Percentiles rank a stretch among this genome's conserved stretches.
phyloP scores from a whole-genome alignment of 1,139 yeast genomes.

The Debaryomycetaceae sp. region DNA sequence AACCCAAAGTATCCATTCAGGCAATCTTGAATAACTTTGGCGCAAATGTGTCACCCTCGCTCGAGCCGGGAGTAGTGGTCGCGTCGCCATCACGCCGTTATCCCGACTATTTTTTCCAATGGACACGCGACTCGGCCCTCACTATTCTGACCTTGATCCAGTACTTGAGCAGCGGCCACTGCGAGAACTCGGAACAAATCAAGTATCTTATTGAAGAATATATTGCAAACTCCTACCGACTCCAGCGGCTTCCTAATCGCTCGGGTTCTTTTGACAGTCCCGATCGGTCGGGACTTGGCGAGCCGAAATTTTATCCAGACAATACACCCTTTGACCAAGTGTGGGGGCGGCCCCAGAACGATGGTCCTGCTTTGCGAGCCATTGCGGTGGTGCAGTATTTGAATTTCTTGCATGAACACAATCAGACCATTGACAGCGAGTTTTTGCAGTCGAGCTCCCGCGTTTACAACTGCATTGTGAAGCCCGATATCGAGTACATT shows the following conservation, averaged over 20 bases:
- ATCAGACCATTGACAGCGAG: constrained; percentile 12
- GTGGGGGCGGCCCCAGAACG: constrained; percentile 97
- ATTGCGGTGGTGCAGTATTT: constrained; percentile 54
- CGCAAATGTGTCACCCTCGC: constrained; percentile 23
- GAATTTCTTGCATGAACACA: constrained; percentile 23
- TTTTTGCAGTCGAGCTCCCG: constrained; percentile 15
- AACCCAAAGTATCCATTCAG: constrained; percentile 39
- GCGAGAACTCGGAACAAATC: constrained; percentile 14
- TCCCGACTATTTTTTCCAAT: constrained; percentile 81
- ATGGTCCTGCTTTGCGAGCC: constrained; percentile 83
- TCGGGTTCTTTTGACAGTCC: constrained; percentile 50
- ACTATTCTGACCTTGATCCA: constrained; percentile 59
- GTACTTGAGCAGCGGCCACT: constrained; percentile 29
- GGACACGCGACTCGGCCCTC: constrained; percentile 88
- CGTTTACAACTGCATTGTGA: constrained; percentile 43
- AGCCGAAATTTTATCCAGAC: constrained; percentile 72
- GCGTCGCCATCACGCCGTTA: constrained; percentile 65
- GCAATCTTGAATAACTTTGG: constrained; percentile 57
- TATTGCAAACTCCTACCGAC: constrained; percentile 40
- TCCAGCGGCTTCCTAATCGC: constrained; percentile 59
- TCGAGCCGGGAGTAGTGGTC: constrained; percentile 54
- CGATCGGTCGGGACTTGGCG: constrained; percentile 56
- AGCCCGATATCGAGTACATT: constrained; percentile 64
- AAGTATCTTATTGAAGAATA: constrained; percentile 42
- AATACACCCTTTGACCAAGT: constrained; percentile 46